Evolutionary conservation across 2,329 filamentous ascomycete species (phyloP).

Genomic region (Bipolaris cookei): DNA sequence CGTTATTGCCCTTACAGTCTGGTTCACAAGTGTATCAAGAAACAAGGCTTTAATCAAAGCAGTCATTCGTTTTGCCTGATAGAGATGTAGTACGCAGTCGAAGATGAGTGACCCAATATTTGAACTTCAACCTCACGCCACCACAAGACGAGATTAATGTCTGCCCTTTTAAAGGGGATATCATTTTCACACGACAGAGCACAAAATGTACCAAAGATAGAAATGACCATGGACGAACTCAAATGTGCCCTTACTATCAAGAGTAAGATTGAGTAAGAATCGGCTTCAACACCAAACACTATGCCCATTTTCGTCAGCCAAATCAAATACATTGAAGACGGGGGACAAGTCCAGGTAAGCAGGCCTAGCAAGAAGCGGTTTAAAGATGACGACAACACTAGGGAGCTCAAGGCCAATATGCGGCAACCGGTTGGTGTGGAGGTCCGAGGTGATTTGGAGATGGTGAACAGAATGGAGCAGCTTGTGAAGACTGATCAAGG

Average conservation of each 20-base stretch:
- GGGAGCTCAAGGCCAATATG: slow-evolving; percentile 33
- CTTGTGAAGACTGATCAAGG: slow-evolving; percentile 39
- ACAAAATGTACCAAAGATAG: background rate
- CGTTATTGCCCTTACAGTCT: too few species aligned
- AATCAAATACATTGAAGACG: background rate
- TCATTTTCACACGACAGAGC: background rate
- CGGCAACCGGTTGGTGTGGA: slow-evolving; percentile 17
- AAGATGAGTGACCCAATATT: too few species aligned
- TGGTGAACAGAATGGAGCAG: slow-evolving; percentile 26
- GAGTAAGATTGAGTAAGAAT: slow-evolving; percentile 1
- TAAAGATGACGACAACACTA: slow-evolving; percentile 28
- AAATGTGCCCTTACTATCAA: background rate
- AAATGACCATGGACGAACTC: background rate
- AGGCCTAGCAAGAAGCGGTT: slow-evolving; percentile 32
- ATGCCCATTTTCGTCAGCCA: slow-evolving; percentile 40
- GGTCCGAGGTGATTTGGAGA: slow-evolving; percentile 24
- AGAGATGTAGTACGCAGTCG: too few species aligned
- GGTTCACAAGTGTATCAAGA: too few species aligned
- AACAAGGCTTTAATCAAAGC: too few species aligned
- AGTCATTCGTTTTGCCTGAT: too few species aligned
- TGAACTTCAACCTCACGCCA: too few species aligned
- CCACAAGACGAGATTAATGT: too few species aligned
- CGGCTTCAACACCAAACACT: slow-evolving; percentile 44
- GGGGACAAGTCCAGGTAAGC: background rate
- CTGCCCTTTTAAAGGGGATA: too few species aligned